Conservation (phyloP, 306 rosid genomes). For the Quercus wislizeni region DNA sequence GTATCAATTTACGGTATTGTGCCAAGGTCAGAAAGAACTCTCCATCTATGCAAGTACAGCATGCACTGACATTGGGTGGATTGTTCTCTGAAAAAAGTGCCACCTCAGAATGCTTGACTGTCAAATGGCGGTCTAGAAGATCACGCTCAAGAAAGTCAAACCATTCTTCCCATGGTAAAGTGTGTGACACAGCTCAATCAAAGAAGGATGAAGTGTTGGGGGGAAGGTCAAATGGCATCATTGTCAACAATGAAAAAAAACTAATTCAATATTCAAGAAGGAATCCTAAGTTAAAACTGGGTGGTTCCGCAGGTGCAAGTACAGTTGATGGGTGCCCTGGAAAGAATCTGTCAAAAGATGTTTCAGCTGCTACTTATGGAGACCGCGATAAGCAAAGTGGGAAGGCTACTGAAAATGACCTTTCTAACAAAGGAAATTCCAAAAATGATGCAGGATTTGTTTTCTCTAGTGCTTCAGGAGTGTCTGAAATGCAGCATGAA, state of each 20-base stretch:
- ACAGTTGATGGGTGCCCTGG: constrained; percentile 23
- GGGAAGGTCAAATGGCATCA: constrained; percentile 27
- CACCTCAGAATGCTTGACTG: constrained; percentile 30
- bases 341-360: constrained; percentile 14
- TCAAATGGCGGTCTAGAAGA: constrained; percentile 70
- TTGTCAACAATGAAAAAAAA: constrained; percentile 35
- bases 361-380: constrained; percentile 24
- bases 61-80: constrained; percentile 57
- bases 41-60: constrained; percentile 62
- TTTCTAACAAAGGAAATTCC: constrained; percentile 31
- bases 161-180: constrained; percentile 31
- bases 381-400: constrained; percentile 29
- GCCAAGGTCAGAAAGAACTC: constrained; percentile 69
- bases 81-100: constrained; percentile 46
- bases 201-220: constrained; percentile 43
- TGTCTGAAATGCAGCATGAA: constrained; percentile 40
- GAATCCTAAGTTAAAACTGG: constrained; percentile 58
- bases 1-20: constrained; percentile 75
- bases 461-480: constrained; percentile 31
- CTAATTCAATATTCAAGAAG: constrained; percentile 81
- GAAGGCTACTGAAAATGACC: constrained; percentile 22
- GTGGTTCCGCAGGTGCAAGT: constrained; percentile 32
- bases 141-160: constrained; percentile 70
- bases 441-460: constrained; percentile 29
- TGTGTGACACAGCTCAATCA: constrained; percentile 31